Conservation (phyloP, 331 rosid species). For the Acacia pycnantha region DNA sequence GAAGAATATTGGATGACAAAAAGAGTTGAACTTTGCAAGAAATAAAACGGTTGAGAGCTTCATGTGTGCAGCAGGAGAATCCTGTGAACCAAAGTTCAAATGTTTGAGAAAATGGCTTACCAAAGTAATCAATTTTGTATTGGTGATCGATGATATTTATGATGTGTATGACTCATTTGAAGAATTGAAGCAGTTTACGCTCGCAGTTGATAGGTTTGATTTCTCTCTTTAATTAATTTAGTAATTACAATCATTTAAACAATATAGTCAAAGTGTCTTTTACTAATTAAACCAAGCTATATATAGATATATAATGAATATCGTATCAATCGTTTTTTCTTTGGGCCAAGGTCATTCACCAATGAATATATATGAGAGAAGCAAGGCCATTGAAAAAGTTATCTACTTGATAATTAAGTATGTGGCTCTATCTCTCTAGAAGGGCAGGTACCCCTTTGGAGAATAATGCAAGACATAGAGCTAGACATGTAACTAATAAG, state of each 20-base stretch:
- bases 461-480: too few species aligned
- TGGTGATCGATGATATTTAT: conserved; percentile 59
- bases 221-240: background rate
- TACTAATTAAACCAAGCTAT: background rate
- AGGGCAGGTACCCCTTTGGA: background rate
- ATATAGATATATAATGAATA: too few species aligned
- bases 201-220: conserved; percentile 19
- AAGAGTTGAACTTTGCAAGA: conserved; percentile 54
- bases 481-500: too few species aligned
- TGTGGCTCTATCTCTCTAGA: background rate
- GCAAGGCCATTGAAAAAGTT: too few species aligned
- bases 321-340: too few species aligned
- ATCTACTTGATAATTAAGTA: too few species aligned
- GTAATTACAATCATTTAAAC: too few species aligned
- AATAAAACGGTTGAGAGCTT: conserved; percentile 64
- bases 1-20: conserved; percentile 46
- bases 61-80: conserved; percentile 57
- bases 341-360: too few species aligned
- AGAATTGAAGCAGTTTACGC: conserved; percentile 38
- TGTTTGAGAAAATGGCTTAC: conserved; percentile 58
- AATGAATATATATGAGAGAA: too few species aligned
- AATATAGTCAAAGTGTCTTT: background rate
- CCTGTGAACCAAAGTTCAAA: conserved; percentile 35
- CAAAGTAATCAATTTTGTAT: conserved; percentile 48
- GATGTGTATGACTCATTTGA: conserved; percentile 53